These are phyloP conservation scores for Trichoderma atrobrunneum DNA, from an alignment of 2,329 filamentous ascomycete species.

Conservation along the genomic window DNA sequence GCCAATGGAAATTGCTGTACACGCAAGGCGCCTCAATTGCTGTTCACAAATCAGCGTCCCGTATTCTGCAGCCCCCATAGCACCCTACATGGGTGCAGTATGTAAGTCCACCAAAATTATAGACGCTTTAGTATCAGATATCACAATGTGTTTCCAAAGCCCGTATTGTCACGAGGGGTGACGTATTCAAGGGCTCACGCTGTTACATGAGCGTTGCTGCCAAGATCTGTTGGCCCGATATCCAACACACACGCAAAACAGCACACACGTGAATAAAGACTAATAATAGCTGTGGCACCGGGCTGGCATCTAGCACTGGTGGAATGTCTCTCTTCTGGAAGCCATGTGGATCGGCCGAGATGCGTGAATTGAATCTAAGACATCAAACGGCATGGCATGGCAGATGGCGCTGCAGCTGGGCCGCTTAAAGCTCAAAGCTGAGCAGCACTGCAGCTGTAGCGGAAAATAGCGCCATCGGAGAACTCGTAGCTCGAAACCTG, in stretches of 20 bases:
- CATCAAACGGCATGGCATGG: neutral
- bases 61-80: neutral
- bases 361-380: neutral
- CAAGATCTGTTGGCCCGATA: neutral
- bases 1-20: neutral
- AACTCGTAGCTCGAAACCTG: neutral
- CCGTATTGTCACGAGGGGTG: neutral
- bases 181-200: neutral
- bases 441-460: neutral
- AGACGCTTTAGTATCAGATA: neutral
- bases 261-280: neutral
- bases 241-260: neutral
- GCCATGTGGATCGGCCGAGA: conserved; percentile 3
- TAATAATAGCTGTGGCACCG: conserved; percentile 8
- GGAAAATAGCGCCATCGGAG: neutral
- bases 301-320: neutral
- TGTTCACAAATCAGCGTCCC: neutral
- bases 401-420: neutral
- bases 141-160: neutral
- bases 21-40: neutral
- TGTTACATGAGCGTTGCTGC: neutral
- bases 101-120: neutral
- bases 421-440: neutral
- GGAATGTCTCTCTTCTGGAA: neutral
- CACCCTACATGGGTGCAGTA: neutral